Percentiles rank a stretch among this genome's conserved stretches.
Conservation (phyloP, 2,329 filamentous ascomycete genomes). For the Colletotrichum lindemuthianum region DNA sequence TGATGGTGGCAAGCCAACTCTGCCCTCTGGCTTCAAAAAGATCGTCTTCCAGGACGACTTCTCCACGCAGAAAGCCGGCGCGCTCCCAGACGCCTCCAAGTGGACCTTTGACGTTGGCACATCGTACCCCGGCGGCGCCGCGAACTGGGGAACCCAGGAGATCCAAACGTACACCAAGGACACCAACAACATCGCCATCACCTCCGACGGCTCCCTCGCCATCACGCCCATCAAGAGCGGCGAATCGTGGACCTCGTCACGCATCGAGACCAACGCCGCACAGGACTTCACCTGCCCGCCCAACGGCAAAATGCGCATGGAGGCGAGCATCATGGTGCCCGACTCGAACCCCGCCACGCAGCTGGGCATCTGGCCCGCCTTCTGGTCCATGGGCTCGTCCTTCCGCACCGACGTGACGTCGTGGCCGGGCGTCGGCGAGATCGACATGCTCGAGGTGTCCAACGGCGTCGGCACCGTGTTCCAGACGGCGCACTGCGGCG, state of each 20-base stretch:
- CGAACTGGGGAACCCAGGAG: conserved; percentile 61
- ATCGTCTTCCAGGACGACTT: conserved; percentile 45
- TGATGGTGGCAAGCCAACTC: conserved; percentile 11
- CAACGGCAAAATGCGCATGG: conserved; percentile 49
- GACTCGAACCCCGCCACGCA: conserved; percentile 39
- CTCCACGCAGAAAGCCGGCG: conserved; percentile 40
- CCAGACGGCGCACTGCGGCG: conserved; percentile 55
- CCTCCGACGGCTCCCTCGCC: conserved; percentile 38
- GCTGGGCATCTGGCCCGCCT: conserved; percentile 58
- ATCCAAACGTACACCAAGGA: conserved; percentile 56
- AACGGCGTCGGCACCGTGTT: conserved; percentile 50
- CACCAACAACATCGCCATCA: conserved; percentile 52
- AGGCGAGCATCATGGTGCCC: conserved; percentile 52
- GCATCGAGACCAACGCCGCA: conserved; percentile 51
- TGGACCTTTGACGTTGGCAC: conserved; percentile 58
- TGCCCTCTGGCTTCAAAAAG: conserved; percentile 37
- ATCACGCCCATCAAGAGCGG: conserved; percentile 42
- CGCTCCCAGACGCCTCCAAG: conserved; percentile 49
- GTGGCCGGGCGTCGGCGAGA: conserved; percentile 56
- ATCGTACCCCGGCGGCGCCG: conserved; percentile 55
- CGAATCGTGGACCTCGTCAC: conserved; percentile 54
- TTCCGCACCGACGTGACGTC: conserved; percentile 50
- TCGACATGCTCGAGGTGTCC: conserved; percentile 56
- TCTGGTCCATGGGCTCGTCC: conserved; percentile 54
- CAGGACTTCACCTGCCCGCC: conserved; percentile 48